Conservation (phyloP, 208 protist species). For the Crithidia sp. region DNA sequence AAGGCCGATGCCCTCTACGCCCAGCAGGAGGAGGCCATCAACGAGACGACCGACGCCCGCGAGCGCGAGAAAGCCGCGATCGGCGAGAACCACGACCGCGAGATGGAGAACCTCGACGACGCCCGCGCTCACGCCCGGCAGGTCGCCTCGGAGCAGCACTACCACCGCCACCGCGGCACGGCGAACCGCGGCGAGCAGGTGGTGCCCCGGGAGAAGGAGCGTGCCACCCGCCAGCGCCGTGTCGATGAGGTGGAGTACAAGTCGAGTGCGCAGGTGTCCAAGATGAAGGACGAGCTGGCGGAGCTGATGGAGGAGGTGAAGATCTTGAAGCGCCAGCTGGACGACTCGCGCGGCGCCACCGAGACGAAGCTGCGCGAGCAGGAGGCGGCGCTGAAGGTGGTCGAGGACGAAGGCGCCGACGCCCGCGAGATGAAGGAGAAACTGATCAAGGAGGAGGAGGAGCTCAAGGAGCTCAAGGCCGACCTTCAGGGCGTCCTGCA, state of each 20-base stretch:
- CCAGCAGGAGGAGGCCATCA: conserved; percentile 67
- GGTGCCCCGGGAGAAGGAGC: conserved; percentile 44
- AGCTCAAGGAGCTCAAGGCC: conserved; percentile 70
- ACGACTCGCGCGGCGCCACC: conserved; percentile 49
- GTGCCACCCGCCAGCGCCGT: conserved; percentile 48
- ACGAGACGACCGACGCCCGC: conserved; percentile 71
- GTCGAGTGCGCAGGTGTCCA: conserved; percentile 47
- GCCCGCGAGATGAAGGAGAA: conserved; percentile 62
- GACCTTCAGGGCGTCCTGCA: conserved; percentile 83
- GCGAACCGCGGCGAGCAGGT: conserved; percentile 35
- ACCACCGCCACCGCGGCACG: conserved; percentile 78
- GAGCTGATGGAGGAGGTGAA: conserved; percentile 79
- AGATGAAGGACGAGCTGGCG: conserved; percentile 53
- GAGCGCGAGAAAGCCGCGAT: conserved; percentile 67
- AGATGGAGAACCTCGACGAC: conserved; percentile 70
- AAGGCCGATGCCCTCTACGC: conserved; percentile 51
- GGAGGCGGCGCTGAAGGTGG: conserved; percentile 50
- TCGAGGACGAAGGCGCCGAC: conserved; percentile 61
- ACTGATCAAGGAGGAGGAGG: conserved; percentile 65
- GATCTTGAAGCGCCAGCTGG: conserved; percentile 63
- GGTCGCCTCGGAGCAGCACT: conserved; percentile 69
- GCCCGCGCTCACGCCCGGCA: conserved; percentile 55
- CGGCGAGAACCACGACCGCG: conserved; percentile 54
- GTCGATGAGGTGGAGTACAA: conserved; percentile 54
- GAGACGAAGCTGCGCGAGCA: conserved; percentile 45